Evolutionary conservation across 2,329 filamentous ascomycete genomes (phyloP), one percentile per base, ranked within the genome.

Genomic region (Fusarium secorum): DNA sequence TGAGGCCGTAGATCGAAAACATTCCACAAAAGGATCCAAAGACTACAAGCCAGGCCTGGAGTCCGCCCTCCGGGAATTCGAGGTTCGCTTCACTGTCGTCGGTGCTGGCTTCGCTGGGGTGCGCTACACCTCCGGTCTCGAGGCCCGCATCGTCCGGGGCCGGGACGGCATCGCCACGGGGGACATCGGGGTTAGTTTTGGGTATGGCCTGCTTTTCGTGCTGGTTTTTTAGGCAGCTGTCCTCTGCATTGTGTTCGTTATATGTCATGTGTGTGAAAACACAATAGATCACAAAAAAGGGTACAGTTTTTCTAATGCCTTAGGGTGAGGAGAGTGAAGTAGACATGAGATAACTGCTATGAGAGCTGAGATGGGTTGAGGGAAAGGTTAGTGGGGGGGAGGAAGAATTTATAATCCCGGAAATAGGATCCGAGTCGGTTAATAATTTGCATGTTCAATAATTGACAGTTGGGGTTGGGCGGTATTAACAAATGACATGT

Each of bases 1-100:
- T 87, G 60, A 92, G 84, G 0, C 91, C 91, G 59, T 93, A 88
- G 3, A 86, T 85, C 5, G 88, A 87, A 65, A 89, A 82, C 76
- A 93, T 88, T 14, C 88, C 89, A 67, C 86, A 87, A 79, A 92
- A 93, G 7, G 88, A 88, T 18, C 92, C 92, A 20, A 92, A 81
- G 4, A 94, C 91, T 24, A 93, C 91, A 7, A 89, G 82, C 90
- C 91, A 94, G 58, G 90, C 90, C 71, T 86, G 79, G 9, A 85
- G 76, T 3, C 92, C 92, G 28, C 91, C 91, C 81, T 94, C 92
- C 0, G 70, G 70, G 8, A 73, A 72, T 14, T 73, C 69, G 15
- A 72, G 55, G 1, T 44, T 18, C 18, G 44, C 22, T 39, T 46
- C 45, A 15, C 45, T 46, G 11, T 35, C 41, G 10, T 46, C 42